A percentile compares a stretch with the other conserved stretches of the same genome.
These are phyloP conservation scores for Cryptosporidium meleagridis DNA, from an alignment of 169 alveolate genomes.

Conservation along the genomic window DNA sequence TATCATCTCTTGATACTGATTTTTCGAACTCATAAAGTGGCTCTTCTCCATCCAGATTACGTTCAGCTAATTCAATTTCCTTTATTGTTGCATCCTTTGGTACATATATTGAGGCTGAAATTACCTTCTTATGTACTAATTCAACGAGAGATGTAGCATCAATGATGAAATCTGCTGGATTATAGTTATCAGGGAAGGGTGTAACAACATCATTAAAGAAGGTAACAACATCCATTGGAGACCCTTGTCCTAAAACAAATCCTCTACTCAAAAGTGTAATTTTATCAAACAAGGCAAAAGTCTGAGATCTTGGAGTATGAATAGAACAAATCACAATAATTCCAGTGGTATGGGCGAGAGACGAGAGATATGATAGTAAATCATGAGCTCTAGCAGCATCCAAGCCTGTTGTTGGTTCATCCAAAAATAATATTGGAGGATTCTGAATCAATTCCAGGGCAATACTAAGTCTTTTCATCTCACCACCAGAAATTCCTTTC, in stretches of 20 bases:
- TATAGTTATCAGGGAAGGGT: slow-evolving; percentile 78
- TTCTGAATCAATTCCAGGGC: slow-evolving; percentile 87
- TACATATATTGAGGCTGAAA: slow-evolving; percentile 49
- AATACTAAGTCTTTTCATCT: slow-evolving; percentile 85
- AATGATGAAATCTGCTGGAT: slow-evolving; percentile 80
- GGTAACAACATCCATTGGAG: slow-evolving; percentile 76
- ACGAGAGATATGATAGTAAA: slow-evolving; percentile 73
- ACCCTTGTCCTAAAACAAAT: slow-evolving; percentile 82
- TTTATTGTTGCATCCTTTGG: slow-evolving; percentile 47
- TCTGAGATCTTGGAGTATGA: slow-evolving; percentile 84
- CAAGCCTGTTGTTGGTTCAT: slow-evolving; percentile 91
- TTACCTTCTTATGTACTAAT: slow-evolving; percentile 33
- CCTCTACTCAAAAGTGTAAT: slow-evolving; percentile 83
- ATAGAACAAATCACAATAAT: slow-evolving; percentile 81
- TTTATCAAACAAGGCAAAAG: slow-evolving; percentile 81
- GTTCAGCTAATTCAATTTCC: slow-evolving; percentile 42
- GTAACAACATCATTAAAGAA: slow-evolving; percentile 77
- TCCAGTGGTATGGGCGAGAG: slow-evolving; percentile 76
- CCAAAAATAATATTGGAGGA: slow-evolving; percentile 87
- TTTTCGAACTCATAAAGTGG: slow-evolving; percentile 67
- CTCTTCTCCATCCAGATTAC: slow-evolving; percentile 48
- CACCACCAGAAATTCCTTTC: slow-evolving; percentile 84
- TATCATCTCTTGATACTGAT: slow-evolving; percentile 57
- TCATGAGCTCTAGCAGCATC: slow-evolving; percentile 86
- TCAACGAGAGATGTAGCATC: slow-evolving; percentile 71